Evolutionary conservation across 371 early-diverging fungal genomes (phyloP), one percentile per base, ranked within the genome.

Genomic region (Rhizopus sp.): DNA sequence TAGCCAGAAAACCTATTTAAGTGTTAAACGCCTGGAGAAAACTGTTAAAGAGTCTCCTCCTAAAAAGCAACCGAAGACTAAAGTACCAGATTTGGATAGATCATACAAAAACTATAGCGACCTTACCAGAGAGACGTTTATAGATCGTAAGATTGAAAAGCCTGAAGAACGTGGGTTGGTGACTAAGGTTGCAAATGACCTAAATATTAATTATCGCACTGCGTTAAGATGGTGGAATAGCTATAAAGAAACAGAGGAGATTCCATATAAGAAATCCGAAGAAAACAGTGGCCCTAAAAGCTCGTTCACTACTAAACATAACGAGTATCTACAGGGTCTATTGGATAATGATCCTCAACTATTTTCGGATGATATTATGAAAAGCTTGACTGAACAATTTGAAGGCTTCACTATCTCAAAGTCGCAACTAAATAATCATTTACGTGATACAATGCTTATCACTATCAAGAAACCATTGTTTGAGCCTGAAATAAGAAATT

Each of bases 141-240:
- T 57, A 49, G 57, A 57, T 33, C 54, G 58, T 57, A 63, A 57
- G 57, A 23, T 63, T 31, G 47, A 56, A 57, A 57, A 57, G 15
- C 53, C 58, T 57, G 34, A 57, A 57, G 63, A 63, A 33, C 50
- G 63, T 57, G 57, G 54, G 13, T 41, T 57, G 33, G 54, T 63
- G 48, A 30, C 57, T 42, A 63, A 63, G 44, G 60, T 60, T 60
- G 60, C 54, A 54, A 54, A 30, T 17, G 55, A 54, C 49, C 39
- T 60, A 49, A 45, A 44, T 58, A 52, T 58, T 23, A 58, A 58
- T 57, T 57, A 57, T 31, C 53, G 41, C 50, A 49, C 50, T 49
- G 60, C 60, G 44, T 39, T 53, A 39, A 56, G 49, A 37, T 48
- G 49, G 56, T 56, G 56, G 56, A 47, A 47, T 39, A 29, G 29